Conservation (phyloP, 345 rosid genomes). For the Eucalyptus guilfoylei region DNA sequence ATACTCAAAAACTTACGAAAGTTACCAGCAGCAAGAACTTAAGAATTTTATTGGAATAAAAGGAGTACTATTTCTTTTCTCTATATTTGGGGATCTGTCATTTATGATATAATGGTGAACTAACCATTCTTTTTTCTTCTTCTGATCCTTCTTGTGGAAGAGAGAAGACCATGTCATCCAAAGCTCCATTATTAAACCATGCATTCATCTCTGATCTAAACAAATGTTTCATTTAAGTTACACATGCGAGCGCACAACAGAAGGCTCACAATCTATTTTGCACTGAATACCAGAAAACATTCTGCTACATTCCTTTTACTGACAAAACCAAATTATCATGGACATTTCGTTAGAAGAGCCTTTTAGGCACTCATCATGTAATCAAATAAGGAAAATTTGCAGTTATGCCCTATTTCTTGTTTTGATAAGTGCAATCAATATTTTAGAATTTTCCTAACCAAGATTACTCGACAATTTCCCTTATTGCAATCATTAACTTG, state of each 20-base stretch:
- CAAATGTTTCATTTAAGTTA: neutral
- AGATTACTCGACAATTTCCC: neutral
- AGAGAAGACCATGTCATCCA: neutral
- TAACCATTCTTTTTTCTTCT: neutral
- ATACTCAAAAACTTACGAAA: neutral
- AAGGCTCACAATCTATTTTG: neutral
- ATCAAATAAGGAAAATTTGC: neutral
- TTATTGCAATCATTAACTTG: neutral
- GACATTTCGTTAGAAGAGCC: neutral
- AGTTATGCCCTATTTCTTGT: neutral
- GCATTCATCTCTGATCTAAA: neutral
- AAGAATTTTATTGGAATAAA: neutral
- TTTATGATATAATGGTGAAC: neutral
- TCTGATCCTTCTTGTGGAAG: neutral
- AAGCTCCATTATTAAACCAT: neutral
- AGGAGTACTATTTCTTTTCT: neutral
- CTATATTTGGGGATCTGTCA: neutral
- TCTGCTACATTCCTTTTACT: neutral
- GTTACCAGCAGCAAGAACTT: neutral
- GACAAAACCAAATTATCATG: neutral
- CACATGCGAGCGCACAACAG: neutral
- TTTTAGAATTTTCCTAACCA: neutral
- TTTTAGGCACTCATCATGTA: neutral
- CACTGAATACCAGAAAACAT: neutral
- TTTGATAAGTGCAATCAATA: neutral